phyloP scores from a whole-genome alignment of 345 rosid genomes.

The thale cress (Arabidopsis thaliana) region DNA sequence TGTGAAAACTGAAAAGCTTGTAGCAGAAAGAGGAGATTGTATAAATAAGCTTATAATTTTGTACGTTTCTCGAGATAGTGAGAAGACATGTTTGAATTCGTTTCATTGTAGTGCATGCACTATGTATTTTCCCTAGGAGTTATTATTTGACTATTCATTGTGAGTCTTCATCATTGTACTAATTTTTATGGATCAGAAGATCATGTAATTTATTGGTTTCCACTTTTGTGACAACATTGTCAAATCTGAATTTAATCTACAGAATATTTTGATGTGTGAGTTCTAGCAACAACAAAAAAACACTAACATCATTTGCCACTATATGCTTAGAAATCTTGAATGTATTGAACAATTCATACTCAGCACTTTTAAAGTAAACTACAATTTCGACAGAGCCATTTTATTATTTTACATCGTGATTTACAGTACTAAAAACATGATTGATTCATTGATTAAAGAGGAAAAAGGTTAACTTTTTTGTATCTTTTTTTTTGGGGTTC shows the following conservation, averaged over 20 bases:
- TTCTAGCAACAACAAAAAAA: neutral
- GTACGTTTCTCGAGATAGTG: slow-evolving; percentile 49
- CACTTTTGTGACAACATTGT: slow-evolving; percentile 42
- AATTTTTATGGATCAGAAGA: slow-evolving; percentile 16
- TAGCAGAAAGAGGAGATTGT: slow-evolving; percentile 39
- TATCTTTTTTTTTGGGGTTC: neutral
- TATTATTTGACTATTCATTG: slow-evolving; percentile 8
- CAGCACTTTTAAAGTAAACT: neutral
- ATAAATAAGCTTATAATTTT: slow-evolving; percentile 33
- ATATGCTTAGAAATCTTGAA: neutral
- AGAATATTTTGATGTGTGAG: slow-evolving; percentile 30
- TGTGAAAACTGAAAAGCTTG: slow-evolving; percentile 43
- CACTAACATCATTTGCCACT: neutral
- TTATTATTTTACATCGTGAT: too few species aligned
- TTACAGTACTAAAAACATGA: slow-evolving; percentile 14
- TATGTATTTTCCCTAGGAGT: slow-evolving; percentile 28
- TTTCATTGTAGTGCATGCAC: slow-evolving; percentile 33
- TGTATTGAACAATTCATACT: neutral
- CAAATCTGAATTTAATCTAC: slow-evolving; percentile 33
- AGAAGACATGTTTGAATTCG: slow-evolving; percentile 47
- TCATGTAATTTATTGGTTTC: slow-evolving; percentile 39
- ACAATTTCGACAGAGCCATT: neutral
- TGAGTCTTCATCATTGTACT: slow-evolving; percentile 31
- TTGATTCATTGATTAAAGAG: slow-evolving; percentile 38
- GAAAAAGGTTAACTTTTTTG: slow-evolving; percentile 24